Evolutionary conservation across 192 early-diverging fungal genomes (phyloP), one percentile per base, ranked within the genome.

Genomic region (Blastocladiella britannica): DNA sequence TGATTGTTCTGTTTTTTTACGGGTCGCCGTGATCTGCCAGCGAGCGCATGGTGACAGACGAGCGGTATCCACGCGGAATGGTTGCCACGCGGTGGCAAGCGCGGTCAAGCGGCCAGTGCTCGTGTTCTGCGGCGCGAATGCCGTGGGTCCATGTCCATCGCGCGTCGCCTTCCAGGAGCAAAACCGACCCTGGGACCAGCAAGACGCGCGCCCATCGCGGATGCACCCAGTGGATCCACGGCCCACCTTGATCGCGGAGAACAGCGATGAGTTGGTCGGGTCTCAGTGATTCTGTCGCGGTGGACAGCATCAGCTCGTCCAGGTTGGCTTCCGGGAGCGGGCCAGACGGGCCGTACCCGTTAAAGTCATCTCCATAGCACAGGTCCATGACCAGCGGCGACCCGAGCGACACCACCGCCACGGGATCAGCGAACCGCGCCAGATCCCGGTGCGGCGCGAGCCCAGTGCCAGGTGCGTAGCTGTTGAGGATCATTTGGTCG

Each of bases 101-200:
- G 1, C 67, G 66, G 7, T 58, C 59, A 0, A 70, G 7, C n/a
- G n/a, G n/a, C n/a, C n/a, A n/a, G 26, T 15, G n/a, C 52, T 71
- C 70, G 12, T 28, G 55, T 1, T 52, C 55, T 4, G 28, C 25
- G 8, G 52, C 60, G 1, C 66, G 67, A 25, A 79, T 70, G 22
- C 68, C 77, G 54, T 79, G 77, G 20, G 74, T 71, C 72, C 72
- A 79, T 24, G 52, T 52, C 28, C 59, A 74, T 58, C 77, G 60
- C 0, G 77, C 72, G 20, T 72, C 72, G 5, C 72, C 70, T 7
- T 63, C 51, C 60, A 79, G 43, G 25, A 63, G 67, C 9, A 75
- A 66, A 26, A 70, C 58, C 47, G 72, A 72, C 3, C 77, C 77
- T 0, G 70, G 61, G 6, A 60, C 53, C 29, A 79, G 43, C 25